Conservation (phyloP, 257 asterid species). For the Dorcoceras hygrometricum region DNA sequence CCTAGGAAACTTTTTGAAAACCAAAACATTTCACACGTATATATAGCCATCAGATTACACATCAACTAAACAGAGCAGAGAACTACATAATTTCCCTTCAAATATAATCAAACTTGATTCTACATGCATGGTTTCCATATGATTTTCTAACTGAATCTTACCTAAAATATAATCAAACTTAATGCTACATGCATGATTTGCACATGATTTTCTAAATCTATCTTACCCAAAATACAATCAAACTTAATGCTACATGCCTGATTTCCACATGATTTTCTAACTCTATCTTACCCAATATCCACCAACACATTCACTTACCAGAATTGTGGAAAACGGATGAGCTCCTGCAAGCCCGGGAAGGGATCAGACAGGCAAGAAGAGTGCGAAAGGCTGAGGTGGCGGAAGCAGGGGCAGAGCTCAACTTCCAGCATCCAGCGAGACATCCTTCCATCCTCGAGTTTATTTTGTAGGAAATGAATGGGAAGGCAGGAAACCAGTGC, state of each 20-base stretch:
- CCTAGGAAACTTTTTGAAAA: no score
- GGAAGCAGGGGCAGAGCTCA: not conserved
- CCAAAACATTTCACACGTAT: no score
- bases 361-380: slow-evolving; percentile 12
- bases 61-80: not conserved
- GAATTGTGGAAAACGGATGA: slow-evolving; percentile 22
- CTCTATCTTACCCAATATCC: not conserved
- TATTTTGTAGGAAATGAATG: not conserved
- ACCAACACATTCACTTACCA: slow-evolving; percentile 7
- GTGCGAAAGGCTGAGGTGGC: not conserved
- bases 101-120: no score
- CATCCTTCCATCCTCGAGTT: not conserved
- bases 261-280: not conserved
- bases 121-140: no score
- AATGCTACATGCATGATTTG: no score
- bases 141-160: no score
- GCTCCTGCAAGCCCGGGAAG: not conserved
- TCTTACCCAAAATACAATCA: no score
- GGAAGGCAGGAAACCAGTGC: not conserved
- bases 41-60: not conserved
- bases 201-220: no score
- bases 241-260: not conserved
- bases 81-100: no score
- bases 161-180: no score
- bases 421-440: slow-evolving; percentile 2